Evolutionary conservation across 306 rosid species (phyloP).

Genomic region (Styphnolobium japonicum): DNA sequence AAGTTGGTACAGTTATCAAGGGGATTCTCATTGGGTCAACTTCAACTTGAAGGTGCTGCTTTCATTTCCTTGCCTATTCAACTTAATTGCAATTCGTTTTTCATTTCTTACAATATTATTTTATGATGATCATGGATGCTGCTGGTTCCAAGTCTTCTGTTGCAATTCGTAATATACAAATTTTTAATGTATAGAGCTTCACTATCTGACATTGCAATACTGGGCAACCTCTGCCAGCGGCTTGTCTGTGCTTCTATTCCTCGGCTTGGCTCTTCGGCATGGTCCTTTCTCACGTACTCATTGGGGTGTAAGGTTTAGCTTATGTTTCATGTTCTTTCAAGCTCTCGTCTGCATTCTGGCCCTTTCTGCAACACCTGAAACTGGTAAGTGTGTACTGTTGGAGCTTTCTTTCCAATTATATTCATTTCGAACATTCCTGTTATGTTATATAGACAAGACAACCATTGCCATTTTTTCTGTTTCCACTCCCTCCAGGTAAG

Average conservation of each 20-base stretch:
- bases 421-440: too few relatives aligned
- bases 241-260: conserved; percentile 59
- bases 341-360: conserved; percentile 43
- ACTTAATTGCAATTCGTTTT: background rate
- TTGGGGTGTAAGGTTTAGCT: conserved; percentile 51
- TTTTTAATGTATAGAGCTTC: conserved; percentile 57
- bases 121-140: background rate
- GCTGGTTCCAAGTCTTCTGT: background rate
- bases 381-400: conserved; percentile 56
- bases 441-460: background rate
- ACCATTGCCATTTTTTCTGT: background rate
- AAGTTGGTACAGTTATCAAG: conserved; percentile 67
- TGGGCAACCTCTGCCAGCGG: conserved; percentile 83
- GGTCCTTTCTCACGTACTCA: background rate
- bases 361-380: conserved; percentile 44
- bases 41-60: conserved; percentile 55
- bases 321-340: conserved; percentile 45
- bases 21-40: conserved; percentile 49
- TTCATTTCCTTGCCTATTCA: too few relatives aligned
- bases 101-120: background rate
- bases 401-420: too few relatives aligned
- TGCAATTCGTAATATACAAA: conserved; percentile 17
- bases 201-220: conserved; percentile 75
- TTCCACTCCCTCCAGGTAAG: background rate
- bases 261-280: conserved; percentile 37